Evolutionary conservation across 495 filamentous ascomycete genomes (phyloP).

Genomic region (Penicillium atrosanguineum): DNA sequence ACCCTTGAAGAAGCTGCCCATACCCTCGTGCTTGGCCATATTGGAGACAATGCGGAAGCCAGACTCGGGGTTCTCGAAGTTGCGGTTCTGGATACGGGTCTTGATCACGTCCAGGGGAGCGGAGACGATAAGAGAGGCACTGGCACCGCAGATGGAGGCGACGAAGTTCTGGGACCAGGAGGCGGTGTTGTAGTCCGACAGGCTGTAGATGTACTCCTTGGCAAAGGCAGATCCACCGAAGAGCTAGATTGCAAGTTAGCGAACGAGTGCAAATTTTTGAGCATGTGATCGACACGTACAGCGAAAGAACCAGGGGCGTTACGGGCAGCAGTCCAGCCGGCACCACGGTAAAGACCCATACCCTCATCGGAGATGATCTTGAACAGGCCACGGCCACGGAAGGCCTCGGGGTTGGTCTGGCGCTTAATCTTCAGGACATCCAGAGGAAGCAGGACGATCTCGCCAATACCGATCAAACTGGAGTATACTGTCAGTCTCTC

Average conservation of each 20-base stretch:
- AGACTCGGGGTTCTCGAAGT: conserved; percentile 96
- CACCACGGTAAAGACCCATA: conserved; percentile 92
- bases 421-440: conserved; percentile 99
- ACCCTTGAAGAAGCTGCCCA: conserved; percentile 93
- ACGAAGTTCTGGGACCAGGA: conserved; percentile 95
- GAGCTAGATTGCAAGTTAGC: conserved; percentile 54
- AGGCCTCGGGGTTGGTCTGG: conserved; percentile 98
- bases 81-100: conserved; percentile 97
- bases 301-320: conserved; percentile 98
- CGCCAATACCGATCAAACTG: conserved; percentile 92
- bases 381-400: conserved; percentile 88
- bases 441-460: conserved; percentile 90
- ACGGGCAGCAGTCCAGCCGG: conserved; percentile 95
- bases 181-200: conserved; percentile 94
- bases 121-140: conserved; percentile 87
- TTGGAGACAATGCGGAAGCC: conserved; percentile 86
- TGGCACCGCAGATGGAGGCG: conserved; percentile 90
- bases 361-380: conserved; percentile 91
- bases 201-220: conserved; percentile 87
- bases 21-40: conserved; percentile 88
- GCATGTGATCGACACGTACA: conserved; percentile 51
- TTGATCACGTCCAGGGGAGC: conserved; percentile 98
- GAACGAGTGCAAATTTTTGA: conserved; percentile 4
- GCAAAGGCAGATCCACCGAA: conserved; percentile 98
- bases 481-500: conserved; percentile 1